phyloP scores from a whole-genome alignment of 2,329 filamentous ascomycete species.

The Fusarium sp. region DNA sequence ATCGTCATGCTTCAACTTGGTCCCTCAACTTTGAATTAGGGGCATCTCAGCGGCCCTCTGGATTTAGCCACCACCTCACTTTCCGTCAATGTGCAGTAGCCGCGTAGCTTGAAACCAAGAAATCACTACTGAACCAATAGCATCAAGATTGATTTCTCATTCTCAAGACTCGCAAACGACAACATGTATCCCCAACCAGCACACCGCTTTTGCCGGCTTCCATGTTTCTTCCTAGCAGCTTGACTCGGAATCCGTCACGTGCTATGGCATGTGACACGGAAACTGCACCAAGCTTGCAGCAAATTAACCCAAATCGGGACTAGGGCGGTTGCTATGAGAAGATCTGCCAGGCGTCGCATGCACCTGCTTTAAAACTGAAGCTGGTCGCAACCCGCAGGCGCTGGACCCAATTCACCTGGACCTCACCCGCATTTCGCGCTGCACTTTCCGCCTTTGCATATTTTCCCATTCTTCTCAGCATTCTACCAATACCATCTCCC shows the following conservation, averaged over 20 bases:
- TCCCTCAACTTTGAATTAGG: too few relatives aligned
- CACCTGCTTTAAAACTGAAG: constrained; percentile 48
- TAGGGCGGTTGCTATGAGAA: constrained; percentile 54
- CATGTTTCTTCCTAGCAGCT: neutral
- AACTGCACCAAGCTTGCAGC: constrained; percentile 4
- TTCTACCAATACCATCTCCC: constrained; percentile 22
- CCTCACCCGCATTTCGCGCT: constrained; percentile 49
- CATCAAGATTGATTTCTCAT: too few relatives aligned
- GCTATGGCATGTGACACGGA: constrained; percentile 34
- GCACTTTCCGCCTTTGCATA: constrained; percentile 42
- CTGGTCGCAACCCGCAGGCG: constrained; percentile 40
- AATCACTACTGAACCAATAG: too few relatives aligned
- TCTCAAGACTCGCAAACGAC: too few relatives aligned
- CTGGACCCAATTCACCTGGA: constrained; percentile 39
- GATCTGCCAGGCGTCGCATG: constrained; percentile 44
- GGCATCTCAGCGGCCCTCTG: too few relatives aligned
- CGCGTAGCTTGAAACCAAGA: neutral
- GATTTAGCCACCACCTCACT: too few relatives aligned
- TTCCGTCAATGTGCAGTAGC: too few relatives aligned
- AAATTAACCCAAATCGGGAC: constrained; percentile 37
- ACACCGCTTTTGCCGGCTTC: constrained; percentile 5
- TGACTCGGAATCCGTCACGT: constrained; percentile 22
- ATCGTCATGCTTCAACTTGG: too few relatives aligned
- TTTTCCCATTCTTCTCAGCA: constrained; percentile 29
- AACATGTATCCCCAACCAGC: neutral